A percentile compares a stretch with the other conserved stretches of the same genome.
phyloP scores from a whole-genome alignment of 192 early-diverging fungal genomes.

The Glomus cerebriforme region DNA sequence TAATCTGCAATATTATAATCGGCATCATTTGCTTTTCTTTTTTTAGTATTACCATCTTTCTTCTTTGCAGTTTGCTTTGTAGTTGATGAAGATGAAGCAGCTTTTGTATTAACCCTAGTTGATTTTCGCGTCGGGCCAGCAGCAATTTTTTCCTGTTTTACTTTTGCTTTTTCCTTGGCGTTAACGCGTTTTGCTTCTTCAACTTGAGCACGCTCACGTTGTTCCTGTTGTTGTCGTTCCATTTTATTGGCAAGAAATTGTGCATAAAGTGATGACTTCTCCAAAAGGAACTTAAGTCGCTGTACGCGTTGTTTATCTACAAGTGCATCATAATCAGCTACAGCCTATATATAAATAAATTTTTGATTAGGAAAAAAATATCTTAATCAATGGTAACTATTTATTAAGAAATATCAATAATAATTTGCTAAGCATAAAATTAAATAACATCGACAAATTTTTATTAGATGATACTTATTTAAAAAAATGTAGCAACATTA shows the following conservation, averaged over 20 bases:
- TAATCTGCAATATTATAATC: constrained; percentile 56
- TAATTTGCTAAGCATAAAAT: no score
- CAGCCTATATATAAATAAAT: constrained; percentile 47
- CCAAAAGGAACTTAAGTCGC: constrained; percentile 77
- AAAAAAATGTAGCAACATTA: no score
- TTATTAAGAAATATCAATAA: no score
- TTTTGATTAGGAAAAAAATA: constrained; percentile 5
- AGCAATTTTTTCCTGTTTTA: constrained; percentile 22
- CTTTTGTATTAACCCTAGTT: constrained; percentile 4
- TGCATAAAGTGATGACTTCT: constrained; percentile 80
- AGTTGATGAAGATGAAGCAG: neutral
- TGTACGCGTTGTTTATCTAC: constrained; percentile 67
- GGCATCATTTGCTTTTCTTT: constrained; percentile 51
- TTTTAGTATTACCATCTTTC: constrained; percentile 37
- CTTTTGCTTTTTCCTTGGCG: constrained; percentile 35
- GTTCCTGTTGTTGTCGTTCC: constrained; percentile 72
- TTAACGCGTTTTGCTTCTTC: constrained; percentile 31
- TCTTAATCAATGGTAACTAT: no score
- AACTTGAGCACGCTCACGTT: constrained; percentile 48
- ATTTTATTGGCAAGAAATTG: constrained; percentile 76
- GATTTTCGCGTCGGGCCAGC: constrained; percentile 15
- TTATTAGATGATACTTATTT: no score
- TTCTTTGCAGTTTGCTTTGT: constrained; percentile 5
- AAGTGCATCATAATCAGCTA: constrained; percentile 60
- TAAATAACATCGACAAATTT: no score